phyloP scores from a whole-genome alignment of 345 rosid genomes.

The Aquilaria yunnanensis region DNA sequence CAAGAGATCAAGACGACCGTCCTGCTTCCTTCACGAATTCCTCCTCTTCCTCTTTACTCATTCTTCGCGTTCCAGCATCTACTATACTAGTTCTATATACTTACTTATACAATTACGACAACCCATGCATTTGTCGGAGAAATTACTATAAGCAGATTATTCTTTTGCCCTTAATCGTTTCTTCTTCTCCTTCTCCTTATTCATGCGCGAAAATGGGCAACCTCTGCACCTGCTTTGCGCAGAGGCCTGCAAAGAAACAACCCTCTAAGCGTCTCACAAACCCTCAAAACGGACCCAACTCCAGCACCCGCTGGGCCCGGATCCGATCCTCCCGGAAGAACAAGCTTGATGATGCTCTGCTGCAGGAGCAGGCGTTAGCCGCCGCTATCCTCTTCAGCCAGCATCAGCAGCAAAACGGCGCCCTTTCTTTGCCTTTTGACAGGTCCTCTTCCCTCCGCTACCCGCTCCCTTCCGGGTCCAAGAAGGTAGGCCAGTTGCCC shows the following conservation, averaged over 20 bases:
- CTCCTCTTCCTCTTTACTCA: background rate
- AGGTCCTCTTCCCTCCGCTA: conserved; percentile 70
- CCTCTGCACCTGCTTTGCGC: conserved; percentile 53
- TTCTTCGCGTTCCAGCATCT: no score
- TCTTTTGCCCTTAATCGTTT: conserved; percentile 7
- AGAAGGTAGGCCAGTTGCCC: conserved; percentile 58
- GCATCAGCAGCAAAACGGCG: conserved; percentile 47
- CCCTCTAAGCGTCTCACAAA: conserved; percentile 34
- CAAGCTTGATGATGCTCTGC: conserved; percentile 48
- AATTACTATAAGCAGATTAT: conserved; percentile 12
- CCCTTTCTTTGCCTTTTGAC: conserved; percentile 51
- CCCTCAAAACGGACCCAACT: conserved; percentile 17
- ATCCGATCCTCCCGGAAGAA: conserved; percentile 59
- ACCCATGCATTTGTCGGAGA: background rate
- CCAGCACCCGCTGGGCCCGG: conserved; percentile 46
- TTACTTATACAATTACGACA: background rate
- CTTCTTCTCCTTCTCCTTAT: conserved; percentile 6
- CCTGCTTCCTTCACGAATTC: background rate
- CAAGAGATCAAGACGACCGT: background rate
- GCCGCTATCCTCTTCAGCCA: conserved; percentile 68
- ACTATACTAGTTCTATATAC: no score
- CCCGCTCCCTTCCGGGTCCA: conserved; percentile 41
- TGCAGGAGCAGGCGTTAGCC: conserved; percentile 72
- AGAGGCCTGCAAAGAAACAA: conserved; percentile 39
- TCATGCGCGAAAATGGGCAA: conserved; percentile 44